phyloP scores from a whole-genome alignment of 768 basidiomycete species.

The Rhodocollybia butyracea region DNA sequence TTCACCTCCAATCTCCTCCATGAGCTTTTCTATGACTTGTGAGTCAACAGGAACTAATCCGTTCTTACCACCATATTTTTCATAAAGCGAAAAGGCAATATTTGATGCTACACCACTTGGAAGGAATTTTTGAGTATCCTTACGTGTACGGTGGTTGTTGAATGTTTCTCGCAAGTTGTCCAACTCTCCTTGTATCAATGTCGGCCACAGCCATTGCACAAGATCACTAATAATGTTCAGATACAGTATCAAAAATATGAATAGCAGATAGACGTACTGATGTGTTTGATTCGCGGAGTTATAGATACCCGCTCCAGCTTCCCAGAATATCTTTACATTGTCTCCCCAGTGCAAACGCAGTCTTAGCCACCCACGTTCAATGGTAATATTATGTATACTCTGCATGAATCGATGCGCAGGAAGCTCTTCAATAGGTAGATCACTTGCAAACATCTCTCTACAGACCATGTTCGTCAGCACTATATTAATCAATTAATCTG shows the following conservation, averaged over 20 bases:
- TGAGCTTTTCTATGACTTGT: slow-evolving; percentile 15
- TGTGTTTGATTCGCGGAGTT: slow-evolving; percentile 16
- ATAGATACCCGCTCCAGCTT: slow-evolving; percentile 18
- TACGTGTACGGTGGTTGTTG: slow-evolving; percentile 16
- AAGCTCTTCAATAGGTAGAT: slow-evolving; percentile 15
- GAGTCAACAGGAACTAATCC: slow-evolving; percentile 20
- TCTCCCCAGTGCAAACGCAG: slow-evolving; percentile 27
- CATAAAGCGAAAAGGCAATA: slow-evolving; percentile 14
- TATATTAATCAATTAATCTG: not conserved
- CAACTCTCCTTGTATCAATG: slow-evolving; percentile 21
- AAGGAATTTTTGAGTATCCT: slow-evolving; percentile 16
- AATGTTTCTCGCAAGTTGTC: slow-evolving; percentile 13
- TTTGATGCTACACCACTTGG: slow-evolving; percentile 23
- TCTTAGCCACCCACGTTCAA: slow-evolving; percentile 27
- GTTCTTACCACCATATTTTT: slow-evolving; percentile 15
- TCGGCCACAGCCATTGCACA: slow-evolving; percentile 28
- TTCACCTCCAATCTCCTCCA: slow-evolving; percentile 20
- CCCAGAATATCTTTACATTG: slow-evolving; percentile 21
- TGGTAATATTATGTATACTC: slow-evolving; percentile 26
- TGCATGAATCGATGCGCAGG: slow-evolving; percentile 25
- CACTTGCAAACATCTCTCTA: slow-evolving; percentile 19
- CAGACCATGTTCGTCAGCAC: not conserved
- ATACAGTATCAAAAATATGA: not conserved
- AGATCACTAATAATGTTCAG: slow-evolving; percentile 16
- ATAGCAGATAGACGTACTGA: slow-evolving; percentile 16